phyloP scores from a whole-genome alignment of 345 rosid species.

The Syzygium aromaticum region DNA sequence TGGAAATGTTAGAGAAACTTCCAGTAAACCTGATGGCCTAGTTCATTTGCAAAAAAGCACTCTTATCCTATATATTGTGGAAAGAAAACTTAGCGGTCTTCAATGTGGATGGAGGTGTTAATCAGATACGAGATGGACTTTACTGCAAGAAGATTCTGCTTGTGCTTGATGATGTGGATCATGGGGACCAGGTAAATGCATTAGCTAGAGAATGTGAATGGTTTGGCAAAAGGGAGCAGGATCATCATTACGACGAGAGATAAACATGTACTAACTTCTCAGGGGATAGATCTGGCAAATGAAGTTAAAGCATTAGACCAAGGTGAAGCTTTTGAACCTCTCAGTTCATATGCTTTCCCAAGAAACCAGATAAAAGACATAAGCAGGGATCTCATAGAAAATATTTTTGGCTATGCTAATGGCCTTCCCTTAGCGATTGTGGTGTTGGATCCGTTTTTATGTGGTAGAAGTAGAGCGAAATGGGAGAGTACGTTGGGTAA shows the following conservation, averaged over 20 bases:
- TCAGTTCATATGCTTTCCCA: conserved; percentile 6
- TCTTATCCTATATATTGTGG: neutral
- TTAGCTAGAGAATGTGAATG: conserved; percentile 1
- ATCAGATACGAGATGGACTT: neutral
- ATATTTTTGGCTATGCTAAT: neutral
- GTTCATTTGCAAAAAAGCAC: neutral
- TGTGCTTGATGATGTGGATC: conserved; percentile 19
- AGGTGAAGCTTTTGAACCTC: conserved; percentile 5
- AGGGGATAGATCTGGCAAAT: neutral
- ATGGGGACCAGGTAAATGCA: neutral
- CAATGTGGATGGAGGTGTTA: neutral
- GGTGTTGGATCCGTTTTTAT: conserved; percentile 9
- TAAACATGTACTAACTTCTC: neutral
- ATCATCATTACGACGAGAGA: conserved; percentile 13
- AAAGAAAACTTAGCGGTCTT: neutral
- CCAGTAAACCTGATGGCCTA: neutral
- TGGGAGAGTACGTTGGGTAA: neutral
- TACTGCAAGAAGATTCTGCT: conserved; percentile 3
- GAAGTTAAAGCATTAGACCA: neutral
- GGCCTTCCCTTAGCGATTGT: conserved; percentile 9
- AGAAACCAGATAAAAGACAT: neutral
- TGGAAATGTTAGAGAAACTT: conserved; percentile 21
- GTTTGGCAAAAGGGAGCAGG: conserved; percentile 12
- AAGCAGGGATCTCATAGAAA: neutral
- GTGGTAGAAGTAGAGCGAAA: neutral